These are phyloP conservation scores for Debaryomycetaceae sp. DNA, from an alignment of 1,139 yeast species.

Conservation along the genomic window DNA sequence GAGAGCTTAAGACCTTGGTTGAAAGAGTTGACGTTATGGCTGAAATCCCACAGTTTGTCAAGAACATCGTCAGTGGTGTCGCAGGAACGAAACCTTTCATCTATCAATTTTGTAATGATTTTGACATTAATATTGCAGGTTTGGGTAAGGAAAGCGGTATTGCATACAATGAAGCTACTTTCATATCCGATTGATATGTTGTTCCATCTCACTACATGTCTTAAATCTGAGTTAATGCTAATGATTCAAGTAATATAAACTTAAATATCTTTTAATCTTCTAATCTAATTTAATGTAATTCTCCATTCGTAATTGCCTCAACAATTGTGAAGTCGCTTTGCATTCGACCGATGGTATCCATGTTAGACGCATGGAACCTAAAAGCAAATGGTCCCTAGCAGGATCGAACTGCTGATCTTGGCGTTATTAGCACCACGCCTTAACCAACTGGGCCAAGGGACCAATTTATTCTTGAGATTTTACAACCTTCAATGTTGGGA, in stretches of 20 bases:
- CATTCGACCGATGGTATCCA: too few relatives aligned
- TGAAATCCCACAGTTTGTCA: constrained; percentile 91
- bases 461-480: constrained; percentile 5
- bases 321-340: too few relatives aligned
- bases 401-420: constrained; percentile 85
- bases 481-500: neutral
- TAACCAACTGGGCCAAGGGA: constrained; percentile 24
- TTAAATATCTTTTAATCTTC: neutral
- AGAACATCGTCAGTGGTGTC: constrained; percentile 88
- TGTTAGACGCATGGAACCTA: too few relatives aligned
- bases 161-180: constrained; percentile 82
- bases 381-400: constrained; percentile 65
- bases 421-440: constrained; percentile 88
- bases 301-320: too few relatives aligned
- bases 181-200: constrained; percentile 46
- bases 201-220: neutral
- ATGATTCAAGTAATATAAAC: neutral
- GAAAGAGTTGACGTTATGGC: constrained; percentile 98
- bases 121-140: constrained; percentile 34
- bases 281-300: too few relatives aligned
- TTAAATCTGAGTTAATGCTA: neutral
- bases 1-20: constrained; percentile 56
- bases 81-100: constrained; percentile 95
- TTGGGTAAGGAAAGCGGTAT: constrained; percentile 54
- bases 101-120: constrained; percentile 76